phyloP scores from a whole-genome alignment of 345 rosid species.

The Boechera divaricarpa region DNA sequence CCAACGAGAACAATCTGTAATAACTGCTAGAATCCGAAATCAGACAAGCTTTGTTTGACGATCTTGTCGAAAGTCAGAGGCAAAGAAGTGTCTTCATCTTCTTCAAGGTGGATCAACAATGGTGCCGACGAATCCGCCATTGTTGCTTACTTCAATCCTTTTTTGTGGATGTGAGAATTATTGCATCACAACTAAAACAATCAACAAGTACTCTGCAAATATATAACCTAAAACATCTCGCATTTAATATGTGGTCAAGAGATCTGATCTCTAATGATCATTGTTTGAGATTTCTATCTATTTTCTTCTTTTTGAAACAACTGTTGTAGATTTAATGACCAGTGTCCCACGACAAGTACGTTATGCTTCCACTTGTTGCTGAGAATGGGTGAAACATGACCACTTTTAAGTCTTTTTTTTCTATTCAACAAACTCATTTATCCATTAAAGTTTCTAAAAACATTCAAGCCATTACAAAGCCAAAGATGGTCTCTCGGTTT shows the following conservation, averaged over 20 bases:
- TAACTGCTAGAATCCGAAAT: slow-evolving; percentile 38
- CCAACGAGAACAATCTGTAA: slow-evolving; percentile 61
- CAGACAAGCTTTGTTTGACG: slow-evolving; percentile 35
- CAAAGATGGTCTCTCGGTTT: no score
- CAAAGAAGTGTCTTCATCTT: slow-evolving; percentile 22
- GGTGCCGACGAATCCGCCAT: slow-evolving; percentile 40
- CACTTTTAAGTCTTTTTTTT: background rate
- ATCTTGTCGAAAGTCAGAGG: slow-evolving; percentile 37
- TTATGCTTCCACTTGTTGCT: slow-evolving; percentile 28
- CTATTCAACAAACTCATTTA: no score
- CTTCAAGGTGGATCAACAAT: slow-evolving; percentile 22
- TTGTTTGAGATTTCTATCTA: background rate
- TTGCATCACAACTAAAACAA: background rate
- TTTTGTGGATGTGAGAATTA: slow-evolving; percentile 15
- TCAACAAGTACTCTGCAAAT: background rate
- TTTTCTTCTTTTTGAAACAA: background rate
- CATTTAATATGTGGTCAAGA: slow-evolving; percentile 29
- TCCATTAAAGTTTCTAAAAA: no score
- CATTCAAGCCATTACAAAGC: no score
- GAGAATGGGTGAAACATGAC: slow-evolving; percentile 13
- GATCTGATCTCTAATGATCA: background rate
- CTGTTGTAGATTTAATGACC: background rate
- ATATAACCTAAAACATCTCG: background rate
- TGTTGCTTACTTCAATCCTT: slow-evolving; percentile 8
- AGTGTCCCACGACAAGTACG: background rate